A percentile compares a stretch with the other conserved stretches of the same genome.
Evolutionary conservation across 495 filamentous ascomycete species (phyloP).

Genomic region (Penicillium psychrofluorescens): DNA sequence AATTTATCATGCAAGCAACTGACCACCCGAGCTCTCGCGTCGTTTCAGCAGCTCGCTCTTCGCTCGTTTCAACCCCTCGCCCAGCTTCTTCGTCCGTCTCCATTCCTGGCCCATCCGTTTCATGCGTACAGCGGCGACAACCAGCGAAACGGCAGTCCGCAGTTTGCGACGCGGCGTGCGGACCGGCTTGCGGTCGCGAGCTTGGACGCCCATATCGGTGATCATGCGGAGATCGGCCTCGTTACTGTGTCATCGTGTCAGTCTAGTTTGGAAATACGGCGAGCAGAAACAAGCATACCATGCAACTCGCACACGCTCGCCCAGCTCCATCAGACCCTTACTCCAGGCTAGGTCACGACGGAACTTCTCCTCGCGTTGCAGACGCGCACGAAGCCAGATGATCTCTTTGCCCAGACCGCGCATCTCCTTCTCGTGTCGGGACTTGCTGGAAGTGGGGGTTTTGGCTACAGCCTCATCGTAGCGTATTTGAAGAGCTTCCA

Average conservation of each 20-base stretch:
- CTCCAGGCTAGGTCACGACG: constrained; percentile 68
- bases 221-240: constrained; percentile 83
- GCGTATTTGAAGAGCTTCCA: constrained; percentile 45
- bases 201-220: constrained; percentile 63
- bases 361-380: constrained; percentile 72
- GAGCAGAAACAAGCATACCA: constrained; percentile 59
- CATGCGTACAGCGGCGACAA: constrained; percentile 52
- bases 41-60: constrained; percentile 38
- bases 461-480: constrained; percentile 49
- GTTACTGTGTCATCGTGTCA: constrained; percentile 54
- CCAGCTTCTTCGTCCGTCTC: constrained; percentile 37
- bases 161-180: constrained; percentile 38
- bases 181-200: constrained; percentile 20
- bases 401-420: constrained; percentile 82
- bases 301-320: constrained; percentile 59
- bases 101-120: constrained; percentile 45
- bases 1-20: constrained; percentile 1
- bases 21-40: constrained; percentile 27
- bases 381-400: constrained; percentile 73
- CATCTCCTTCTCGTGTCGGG: constrained; percentile 70
- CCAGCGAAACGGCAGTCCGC: constrained; percentile 40
- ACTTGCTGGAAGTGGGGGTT: constrained; percentile 33
- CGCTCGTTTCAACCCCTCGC: constrained; percentile 37
- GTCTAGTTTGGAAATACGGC: constrained; percentile 8
- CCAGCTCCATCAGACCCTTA: constrained; percentile 78